These are phyloP conservation scores for Toxicodendron radicans DNA, from an alignment of 345 rosid genomes.

Conservation along the genomic window DNA sequence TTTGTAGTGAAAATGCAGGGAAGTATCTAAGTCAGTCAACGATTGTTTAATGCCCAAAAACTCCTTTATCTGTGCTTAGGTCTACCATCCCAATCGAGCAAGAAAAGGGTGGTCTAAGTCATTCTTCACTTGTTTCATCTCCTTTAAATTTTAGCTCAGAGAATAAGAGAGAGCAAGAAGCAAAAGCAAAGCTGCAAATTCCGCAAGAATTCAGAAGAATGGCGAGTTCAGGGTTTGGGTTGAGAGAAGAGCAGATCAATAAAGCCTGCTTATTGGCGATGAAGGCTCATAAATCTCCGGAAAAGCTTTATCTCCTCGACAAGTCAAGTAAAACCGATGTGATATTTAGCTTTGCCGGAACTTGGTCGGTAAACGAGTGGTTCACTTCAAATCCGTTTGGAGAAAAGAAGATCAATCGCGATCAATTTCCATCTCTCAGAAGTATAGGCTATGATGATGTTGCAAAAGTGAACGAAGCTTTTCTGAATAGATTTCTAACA, in stretches of 20 bases:
- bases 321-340: constrained; percentile 24
- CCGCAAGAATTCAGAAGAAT: constrained; percentile 10
- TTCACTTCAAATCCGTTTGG: constrained; percentile 49
- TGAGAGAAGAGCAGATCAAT: constrained; percentile 37
- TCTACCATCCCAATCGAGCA: background rate
- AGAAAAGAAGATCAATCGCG: constrained; percentile 40
- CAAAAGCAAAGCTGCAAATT: background rate
- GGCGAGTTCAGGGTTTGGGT: constrained; percentile 23
- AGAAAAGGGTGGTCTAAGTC: background rate
- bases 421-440: constrained; percentile 53
- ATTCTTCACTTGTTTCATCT: background rate
- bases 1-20: background rate
- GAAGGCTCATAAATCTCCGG: constrained; percentile 34
- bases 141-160: background rate
- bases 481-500: constrained; percentile 32
- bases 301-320: constrained; percentile 27
- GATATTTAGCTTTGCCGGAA: constrained; percentile 53
- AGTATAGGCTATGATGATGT: constrained; percentile 45
- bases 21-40: background rate
- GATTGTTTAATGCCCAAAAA: background rate
- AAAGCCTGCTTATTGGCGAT: constrained; percentile 40
- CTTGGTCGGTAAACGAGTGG: constrained; percentile 44
- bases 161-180: background rate
- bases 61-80: background rate
- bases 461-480: constrained; percentile 70